Evolutionary conservation across 140 eudicot genomes (phyloP), one percentile per base, ranked within the genome.

Genomic region (Senecio squalidus): DNA sequence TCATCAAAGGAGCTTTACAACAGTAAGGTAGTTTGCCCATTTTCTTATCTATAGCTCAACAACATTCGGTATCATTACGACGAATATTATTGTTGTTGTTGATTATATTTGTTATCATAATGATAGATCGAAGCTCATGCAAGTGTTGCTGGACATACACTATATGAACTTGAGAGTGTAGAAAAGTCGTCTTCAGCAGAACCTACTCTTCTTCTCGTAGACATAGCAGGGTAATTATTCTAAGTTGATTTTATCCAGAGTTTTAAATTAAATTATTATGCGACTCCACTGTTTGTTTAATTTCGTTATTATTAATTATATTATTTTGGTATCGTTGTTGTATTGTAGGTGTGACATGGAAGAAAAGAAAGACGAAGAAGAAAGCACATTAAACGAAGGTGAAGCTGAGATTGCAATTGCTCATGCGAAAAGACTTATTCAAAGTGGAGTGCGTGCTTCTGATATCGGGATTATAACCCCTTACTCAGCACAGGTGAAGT

Each of bases 321-420:
- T 13, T 29, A n/a, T n/a, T n/a, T n/a, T n/a, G n/a, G n/a, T n/a
- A n/a, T n/a, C n/a, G n/a, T n/a, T n/a, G n/a, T n/a, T n/a, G 2
- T 46, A 14, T 53, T 74, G 40, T 69, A 92, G 98, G 7, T 92
- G 96, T 74, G 96, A 92, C 60, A 84, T 92, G 98, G 98, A 92
- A 61, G 98, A 92, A 75, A 92, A 92, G 71, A 92, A 87, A 70
- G 98, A 92, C 66, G 98, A 84, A 71, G 98, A 92, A 82, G 98
- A 87, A 57, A 92, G 98, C 79, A 92, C 96, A 9, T 47, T 92
- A 55, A 92, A 92, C 43, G 98, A 92, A 65, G 98, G 98, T 44
- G 98, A 92, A 82, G 96, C 98, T 57, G 86, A 81, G 52, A 95
- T 92, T 66, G 89, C 98, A 38, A 80, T 92, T 16, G 83, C 93